These are phyloP conservation scores for Kwoniella dendrophila DNA, from an alignment of 768 basidiomycete genomes.

Conservation along the genomic window DNA sequence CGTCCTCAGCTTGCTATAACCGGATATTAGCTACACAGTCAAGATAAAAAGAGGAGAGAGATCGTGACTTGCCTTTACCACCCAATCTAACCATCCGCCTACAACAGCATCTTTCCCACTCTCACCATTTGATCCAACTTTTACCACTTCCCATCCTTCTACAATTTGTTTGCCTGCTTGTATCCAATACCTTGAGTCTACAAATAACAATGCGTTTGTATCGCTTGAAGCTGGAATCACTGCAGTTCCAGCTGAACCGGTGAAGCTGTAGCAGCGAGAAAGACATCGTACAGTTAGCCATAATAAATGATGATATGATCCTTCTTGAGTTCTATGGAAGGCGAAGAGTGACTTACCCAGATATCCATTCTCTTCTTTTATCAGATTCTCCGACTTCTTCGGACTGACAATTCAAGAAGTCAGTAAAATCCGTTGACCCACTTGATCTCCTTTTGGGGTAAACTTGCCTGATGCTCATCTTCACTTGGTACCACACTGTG, in stretches of 20 bases:
- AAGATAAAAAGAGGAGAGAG: not conserved
- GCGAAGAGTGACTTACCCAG: constrained; percentile 28
- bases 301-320: not conserved
- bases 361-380: constrained; percentile 44
- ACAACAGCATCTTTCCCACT: constrained; percentile 26
- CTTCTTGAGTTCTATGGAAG: not conserved
- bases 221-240: constrained; percentile 30
- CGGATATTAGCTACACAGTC: not conserved
- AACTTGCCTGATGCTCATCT: constrained; percentile 51
- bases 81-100: constrained; percentile 41
- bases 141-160: constrained; percentile 40
- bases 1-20: constrained; percentile 36
- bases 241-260: constrained; percentile 51
- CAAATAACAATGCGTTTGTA: constrained; percentile 41
- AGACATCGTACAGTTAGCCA: not conserved
- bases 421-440: not conserved
- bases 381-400: constrained; percentile 48
- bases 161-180: constrained; percentile 49
- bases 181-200: constrained; percentile 54
- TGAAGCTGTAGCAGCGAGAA: constrained; percentile 34
- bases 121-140: constrained; percentile 30
- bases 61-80: constrained; percentile 33
- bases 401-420: constrained; percentile 27
- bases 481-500: constrained; percentile 49
- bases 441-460: not conserved